Evolutionary conservation across 768 basidiomycete genomes (phyloP).

Genomic region (Tricholomella constricta): DNA sequence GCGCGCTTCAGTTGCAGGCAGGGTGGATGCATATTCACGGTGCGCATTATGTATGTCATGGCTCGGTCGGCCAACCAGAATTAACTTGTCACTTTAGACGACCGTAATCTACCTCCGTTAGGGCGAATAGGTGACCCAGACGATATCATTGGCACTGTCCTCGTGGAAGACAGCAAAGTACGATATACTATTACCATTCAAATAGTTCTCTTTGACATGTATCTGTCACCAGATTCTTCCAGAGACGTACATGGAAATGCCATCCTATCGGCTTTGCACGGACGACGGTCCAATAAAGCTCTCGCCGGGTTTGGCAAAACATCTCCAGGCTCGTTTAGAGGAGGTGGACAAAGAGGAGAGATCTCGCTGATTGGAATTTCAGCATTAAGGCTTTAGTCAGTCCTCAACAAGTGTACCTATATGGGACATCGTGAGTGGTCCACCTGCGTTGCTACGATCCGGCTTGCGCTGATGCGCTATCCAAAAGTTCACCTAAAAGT

Average conservation of each 20-base stretch:
- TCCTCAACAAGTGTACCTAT: no score
- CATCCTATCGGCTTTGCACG: slow-evolving; percentile 80
- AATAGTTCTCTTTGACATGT: neutral
- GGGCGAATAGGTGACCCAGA: slow-evolving; percentile 82
- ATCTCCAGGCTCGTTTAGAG: slow-evolving; percentile 44
- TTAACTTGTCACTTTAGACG: slow-evolving; percentile 44
- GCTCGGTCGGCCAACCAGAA: neutral
- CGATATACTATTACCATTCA: slow-evolving; percentile 11
- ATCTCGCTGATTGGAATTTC: slow-evolving; percentile 3
- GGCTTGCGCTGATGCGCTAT: neutral
- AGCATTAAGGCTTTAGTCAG: neutral
- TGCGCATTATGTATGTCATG: slow-evolving; percentile 12
- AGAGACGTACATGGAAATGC: slow-evolving; percentile 84
- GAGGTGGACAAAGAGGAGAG: slow-evolving; percentile 32
- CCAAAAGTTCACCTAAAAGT: neutral
- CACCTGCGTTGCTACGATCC: no score
- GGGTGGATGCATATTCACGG: slow-evolving; percentile 92
- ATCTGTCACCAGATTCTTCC: slow-evolving; percentile 49
- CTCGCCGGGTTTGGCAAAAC: slow-evolving; percentile 62
- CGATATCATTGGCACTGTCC: slow-evolving; percentile 78
- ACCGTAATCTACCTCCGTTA: slow-evolving; percentile 71
- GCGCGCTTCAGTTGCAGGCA: slow-evolving; percentile 61
- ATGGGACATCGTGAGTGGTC: neutral
- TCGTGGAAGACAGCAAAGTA: slow-evolving; percentile 71
- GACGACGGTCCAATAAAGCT: slow-evolving; percentile 69